Base-by-base conservation (phyloP, 2,329 filamentous ascomycete species). In the Ophiostoma montium region DNA sequence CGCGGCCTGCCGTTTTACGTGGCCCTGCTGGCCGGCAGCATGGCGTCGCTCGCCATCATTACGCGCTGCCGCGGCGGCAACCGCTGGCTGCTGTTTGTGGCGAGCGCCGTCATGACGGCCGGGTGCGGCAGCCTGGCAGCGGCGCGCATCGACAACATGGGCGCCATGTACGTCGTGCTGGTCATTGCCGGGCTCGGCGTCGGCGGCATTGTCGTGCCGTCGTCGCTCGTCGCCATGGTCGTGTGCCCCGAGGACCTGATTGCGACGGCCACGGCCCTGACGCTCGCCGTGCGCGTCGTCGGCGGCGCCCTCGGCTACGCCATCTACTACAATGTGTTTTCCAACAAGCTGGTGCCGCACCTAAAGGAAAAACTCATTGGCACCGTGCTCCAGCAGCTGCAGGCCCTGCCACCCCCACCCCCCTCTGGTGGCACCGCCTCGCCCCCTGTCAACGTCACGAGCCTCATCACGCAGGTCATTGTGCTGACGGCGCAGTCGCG, bases 161-260 rank as follows among this genome's bases (percentile, higher is more conserved):
- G 67, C 51, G 62, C 66, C 16, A 62, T 80, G 15, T 81, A 74
- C 65, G 71, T 68, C 13, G 63, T 82, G 23, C 66, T 84, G n/a
- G 64, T 75, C 13, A 58, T 84, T 5, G 77, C 78, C 2, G 74
- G 76, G 5, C 61, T 84, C 2, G 81, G 81, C 7, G 76, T 84
- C 5, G 81, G 80, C 7, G 80, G 77, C 1, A 80, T 84, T 46
- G 74, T 84, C 15, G 75, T 85, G 5, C 81, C 80, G 0, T 74
- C 76, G 1, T 78, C 76, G 1, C 80, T 84, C 55, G 80, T 84
- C 50, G 76, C 77, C 7, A 80, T 78, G 10, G 83, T 84, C 56
- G 78, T 84, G 55, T 83, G 78, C 53, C 80, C 81, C 0, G 76
- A 81, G 58, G 80, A 84, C 49, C 68, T 84, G 6, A 84, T 86